A percentile compares a stretch with the other conserved stretches of the same genome.
Conservation (phyloP, 164 flowering plant genomes). For the Platanus orientalis region DNA sequence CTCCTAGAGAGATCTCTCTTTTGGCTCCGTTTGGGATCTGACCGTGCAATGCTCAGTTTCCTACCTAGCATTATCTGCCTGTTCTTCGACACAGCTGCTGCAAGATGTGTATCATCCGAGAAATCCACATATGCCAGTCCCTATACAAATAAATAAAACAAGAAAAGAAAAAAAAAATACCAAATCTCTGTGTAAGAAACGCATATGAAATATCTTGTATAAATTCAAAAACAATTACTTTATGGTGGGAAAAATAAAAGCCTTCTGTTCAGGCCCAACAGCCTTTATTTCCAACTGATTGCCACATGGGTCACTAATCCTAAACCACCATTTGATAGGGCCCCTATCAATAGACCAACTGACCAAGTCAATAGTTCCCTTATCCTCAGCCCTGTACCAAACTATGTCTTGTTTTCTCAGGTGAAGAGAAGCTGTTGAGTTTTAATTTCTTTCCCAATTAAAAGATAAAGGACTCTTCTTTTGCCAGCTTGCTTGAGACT, state of each 20-base stretch:
- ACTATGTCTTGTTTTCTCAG: no score
- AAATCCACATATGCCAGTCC: constrained; percentile 95
- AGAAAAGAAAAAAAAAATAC: background rate
- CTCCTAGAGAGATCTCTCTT: constrained; percentile 34
- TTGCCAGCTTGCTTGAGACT: no score
- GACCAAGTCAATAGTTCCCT: no score
- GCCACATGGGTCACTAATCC: background rate
- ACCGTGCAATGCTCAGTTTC: constrained; percentile 73
- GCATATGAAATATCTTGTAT: background rate
- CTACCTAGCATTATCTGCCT: constrained; percentile 57
- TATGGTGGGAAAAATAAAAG: no score
- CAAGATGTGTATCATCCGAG: constrained; percentile 62
- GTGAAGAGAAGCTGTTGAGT: no score
- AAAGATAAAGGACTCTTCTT: no score
- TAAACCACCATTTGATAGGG: no score
- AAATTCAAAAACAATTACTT: background rate
- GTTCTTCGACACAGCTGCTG: constrained; percentile 71
- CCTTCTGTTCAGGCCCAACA: background rate
- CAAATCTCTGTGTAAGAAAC: background rate
- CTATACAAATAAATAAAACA: constrained; percentile 25
- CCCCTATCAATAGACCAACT: no score
- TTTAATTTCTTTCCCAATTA: no score
- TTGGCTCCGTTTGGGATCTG: constrained; percentile 54
- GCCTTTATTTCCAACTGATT: no score
- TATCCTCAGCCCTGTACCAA: no score